Percentiles rank a stretch among this genome's conserved stretches.
phyloP scores from a whole-genome alignment of 352 stramenopile genomes.

The Aphanomyces astaci region DNA sequence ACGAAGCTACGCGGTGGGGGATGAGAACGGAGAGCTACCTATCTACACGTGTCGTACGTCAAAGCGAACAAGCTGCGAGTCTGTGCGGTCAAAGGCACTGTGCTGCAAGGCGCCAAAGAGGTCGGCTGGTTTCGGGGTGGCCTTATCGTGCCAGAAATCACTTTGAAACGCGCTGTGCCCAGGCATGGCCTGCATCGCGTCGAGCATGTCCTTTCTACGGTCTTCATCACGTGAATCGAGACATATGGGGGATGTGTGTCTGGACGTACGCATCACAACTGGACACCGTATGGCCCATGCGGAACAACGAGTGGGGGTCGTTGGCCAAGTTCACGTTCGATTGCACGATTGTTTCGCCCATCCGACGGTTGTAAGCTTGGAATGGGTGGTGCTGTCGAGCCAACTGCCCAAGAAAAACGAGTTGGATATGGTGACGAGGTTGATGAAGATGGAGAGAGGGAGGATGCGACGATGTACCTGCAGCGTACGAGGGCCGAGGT shows the following conservation, averaged over 20 bases:
- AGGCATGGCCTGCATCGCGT: conserved; percentile 2
- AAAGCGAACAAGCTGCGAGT: conserved; percentile 14
- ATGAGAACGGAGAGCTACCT: too few species aligned
- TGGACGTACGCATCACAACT: not conserved
- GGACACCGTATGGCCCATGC: not conserved
- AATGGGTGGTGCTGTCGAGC: not conserved
- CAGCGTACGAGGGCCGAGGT: not conserved
- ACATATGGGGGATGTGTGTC: not conserved
- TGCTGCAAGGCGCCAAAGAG: conserved; percentile 19
- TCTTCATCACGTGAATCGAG: not conserved
- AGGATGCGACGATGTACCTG: too few species aligned
- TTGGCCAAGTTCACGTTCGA: not conserved
- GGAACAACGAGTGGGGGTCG: not conserved
- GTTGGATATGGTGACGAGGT: too few species aligned
- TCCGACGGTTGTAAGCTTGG: conserved; percentile 1
- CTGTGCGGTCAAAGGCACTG: conserved; percentile 5
- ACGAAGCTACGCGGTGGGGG: too few species aligned
- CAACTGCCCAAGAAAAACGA: conserved; percentile 8
- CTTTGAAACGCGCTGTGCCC: conserved; percentile 7
- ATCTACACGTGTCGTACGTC: too few species aligned
- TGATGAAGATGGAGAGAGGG: not conserved
- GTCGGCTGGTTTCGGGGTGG: not conserved
- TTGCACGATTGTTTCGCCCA: conserved; percentile 10
- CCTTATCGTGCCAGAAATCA: conserved; percentile 14
- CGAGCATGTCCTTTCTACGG: conserved; percentile 5